Conservation (phyloP, 148 eudicot genomes). For the Cornus controversa region DNA sequence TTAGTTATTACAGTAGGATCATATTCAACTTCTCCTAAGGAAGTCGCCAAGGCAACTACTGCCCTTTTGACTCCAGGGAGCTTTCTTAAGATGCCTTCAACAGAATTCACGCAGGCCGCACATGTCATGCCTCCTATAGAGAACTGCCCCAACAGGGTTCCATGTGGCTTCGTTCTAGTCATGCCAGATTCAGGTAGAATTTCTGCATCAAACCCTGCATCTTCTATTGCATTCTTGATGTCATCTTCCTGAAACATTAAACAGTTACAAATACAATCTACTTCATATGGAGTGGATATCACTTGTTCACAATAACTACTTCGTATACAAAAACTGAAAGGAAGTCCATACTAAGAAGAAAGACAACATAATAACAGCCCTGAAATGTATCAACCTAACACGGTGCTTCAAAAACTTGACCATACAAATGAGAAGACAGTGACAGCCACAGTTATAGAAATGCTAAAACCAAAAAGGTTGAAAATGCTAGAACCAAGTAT, state of each 20-base stretch:
- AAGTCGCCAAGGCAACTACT: conserved; percentile 81
- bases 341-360: not conserved
- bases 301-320: not conserved
- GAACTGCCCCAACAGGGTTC: conserved; percentile 81
- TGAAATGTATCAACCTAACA: conserved; percentile 2
- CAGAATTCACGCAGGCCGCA: conserved; percentile 92
- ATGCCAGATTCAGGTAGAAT: conserved; percentile 58
- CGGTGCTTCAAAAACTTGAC: not conserved
- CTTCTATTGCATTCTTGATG: conserved; percentile 81
- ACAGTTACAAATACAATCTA: not conserved
- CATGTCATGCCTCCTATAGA: conserved; percentile 98
- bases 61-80: conserved; percentile 81
- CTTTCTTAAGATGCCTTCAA: conserved; percentile 80
- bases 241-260: conserved; percentile 72
- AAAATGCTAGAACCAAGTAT: no score
- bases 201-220: conserved; percentile 98
- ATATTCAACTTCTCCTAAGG: conserved; percentile 94
- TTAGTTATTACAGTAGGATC: conserved; percentile 62
- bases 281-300: not conserved
- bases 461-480: not conserved
- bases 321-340: not conserved
- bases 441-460: not conserved
- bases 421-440: not conserved
- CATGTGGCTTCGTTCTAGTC: conserved; percentile 35
- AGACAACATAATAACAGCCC: not conserved